Base-by-base conservation (phyloP, 768 basidiomycete species). In the Termitomyces sp. region DNA sequence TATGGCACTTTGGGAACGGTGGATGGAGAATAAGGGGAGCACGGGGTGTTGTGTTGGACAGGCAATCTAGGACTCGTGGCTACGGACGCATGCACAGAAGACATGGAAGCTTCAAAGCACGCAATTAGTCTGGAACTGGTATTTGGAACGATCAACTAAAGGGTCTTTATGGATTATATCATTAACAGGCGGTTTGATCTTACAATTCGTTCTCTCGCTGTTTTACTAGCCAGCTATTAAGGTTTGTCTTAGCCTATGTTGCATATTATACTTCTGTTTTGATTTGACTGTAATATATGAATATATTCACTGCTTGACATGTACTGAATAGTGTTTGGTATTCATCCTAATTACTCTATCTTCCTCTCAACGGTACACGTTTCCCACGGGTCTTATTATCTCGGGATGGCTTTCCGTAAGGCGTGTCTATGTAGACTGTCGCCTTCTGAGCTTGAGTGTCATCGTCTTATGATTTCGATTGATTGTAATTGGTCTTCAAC, bases 1-100 rank as follows among this genome's bases (percentile, higher is more conserved):
- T 25, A 63, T 59, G 51, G 61, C 60, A 0, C 68, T 79, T 46
- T 81, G 79, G 78, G 71, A 79, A 3, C 61, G 63, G 34, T 75
- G 72, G 72, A 60, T 58, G 53, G 68, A 70, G 56, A 64, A 62
- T 3, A 17, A 58, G 55, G 43, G 60, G 58, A 30, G 23, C 23
- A 2, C 9, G 17, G 3, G 1, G 21, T 47, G 45, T 37, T 53
- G 52, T 27, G 60, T 60, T 21, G 66, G 61, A 23, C 60, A 67
- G 53, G 63, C 66, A n/a, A 52, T 66, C 21, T 71, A 58, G 65
- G 27, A n/a, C 28, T 27, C 25, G 10, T 40, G 25, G 25, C 39
- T 35, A 28, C 25, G 42, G 10, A 5, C 10, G 11, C 30, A 52
- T 42, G 51, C 12, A 19, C 7, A 25, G 19, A 34, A 44, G 23